Evolutionary conservation across 768 basidiomycete species (phyloP), one percentile per base, ranked within the genome.

Genomic region (Neoboletus magnificus): DNA sequence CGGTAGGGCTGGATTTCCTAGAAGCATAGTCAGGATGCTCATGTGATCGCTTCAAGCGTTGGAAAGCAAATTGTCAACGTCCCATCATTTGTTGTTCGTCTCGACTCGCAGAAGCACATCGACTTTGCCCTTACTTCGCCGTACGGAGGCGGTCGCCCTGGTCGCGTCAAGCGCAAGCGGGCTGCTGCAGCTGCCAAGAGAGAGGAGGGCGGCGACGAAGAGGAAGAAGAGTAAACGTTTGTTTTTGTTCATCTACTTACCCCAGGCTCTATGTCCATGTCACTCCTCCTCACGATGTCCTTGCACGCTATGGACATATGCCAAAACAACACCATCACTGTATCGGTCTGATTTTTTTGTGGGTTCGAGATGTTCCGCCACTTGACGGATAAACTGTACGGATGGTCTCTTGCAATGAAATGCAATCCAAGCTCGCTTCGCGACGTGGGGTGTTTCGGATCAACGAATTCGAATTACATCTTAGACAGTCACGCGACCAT

Each of bases 101-200:
- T 98, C 65, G 97, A 98, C 82, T 96, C 93, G 58, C 95, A 98
- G 83, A 98, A 98, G 72, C 97, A 99, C 84, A 96, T 99, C 73
- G 97, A 99, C 84, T 99, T 98, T 72, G 89, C 96, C 43, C 86
- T 95, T 65, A 95, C 89, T 56, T 97, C 94, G 59, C 95, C 96
- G 54, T 96, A 92, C 69, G 96, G 95, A 71, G 96, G 96, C 68
- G 95, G 90, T 64, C 87, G 90, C 58, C 79, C 91, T 59, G 95
- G 95, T 66, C 96, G 96, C 64, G 93, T 95, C 72, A 98, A 98
- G 91, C 87, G 96, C 75, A 98, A 97, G 89, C 92, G 95, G 70
- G 92, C 90, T 57, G 86, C 86, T 60, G 91, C 91, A 42, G 95
- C 93, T 59, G 92, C 88, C 61, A 91, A 90, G 80, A 91, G 86